A percentile compares a stretch with the other conserved stretches of the same genome.
These are phyloP conservation scores for Colletotrichum sp. DNA, from an alignment of 2,329 filamentous ascomycete species.

Conservation along the genomic window DNA sequence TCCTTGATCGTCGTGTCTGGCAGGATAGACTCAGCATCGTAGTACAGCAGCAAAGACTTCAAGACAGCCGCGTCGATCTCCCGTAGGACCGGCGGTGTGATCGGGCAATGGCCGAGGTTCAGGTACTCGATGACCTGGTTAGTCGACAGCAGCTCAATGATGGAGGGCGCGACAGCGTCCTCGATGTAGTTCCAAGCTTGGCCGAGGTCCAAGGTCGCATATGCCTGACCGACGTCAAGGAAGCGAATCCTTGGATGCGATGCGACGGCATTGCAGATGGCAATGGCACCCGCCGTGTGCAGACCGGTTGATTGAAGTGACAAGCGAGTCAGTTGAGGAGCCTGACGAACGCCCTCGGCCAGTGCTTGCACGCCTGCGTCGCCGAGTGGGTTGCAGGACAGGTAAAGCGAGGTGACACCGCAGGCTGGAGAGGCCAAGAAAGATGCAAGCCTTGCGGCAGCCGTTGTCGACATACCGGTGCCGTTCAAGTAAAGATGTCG, in stretches of 20 bases:
- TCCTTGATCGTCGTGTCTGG: constrained; percentile 27
- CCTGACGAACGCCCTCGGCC: constrained; percentile 33
- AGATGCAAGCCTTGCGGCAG: constrained; percentile 32
- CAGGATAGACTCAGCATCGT: constrained; percentile 39
- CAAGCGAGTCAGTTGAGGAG: constrained; percentile 39
- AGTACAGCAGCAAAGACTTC: constrained; percentile 40
- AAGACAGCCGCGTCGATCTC: constrained; percentile 34
- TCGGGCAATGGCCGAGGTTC: constrained; percentile 43
- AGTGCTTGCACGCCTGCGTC: constrained; percentile 34
- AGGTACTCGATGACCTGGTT: constrained; percentile 42
- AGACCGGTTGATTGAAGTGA: constrained; percentile 49
- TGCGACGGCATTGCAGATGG: constrained; percentile 40
- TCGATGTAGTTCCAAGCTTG: constrained; percentile 54
- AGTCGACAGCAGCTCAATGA: constrained; percentile 37
- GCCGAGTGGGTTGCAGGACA: constrained; percentile 43
- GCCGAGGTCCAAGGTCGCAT: constrained; percentile 49
- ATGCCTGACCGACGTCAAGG: constrained; percentile 51
- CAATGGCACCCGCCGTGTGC: constrained; percentile 41
- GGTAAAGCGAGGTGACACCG: constrained; percentile 39
- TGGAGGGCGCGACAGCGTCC: constrained; percentile 36
- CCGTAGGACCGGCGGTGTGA: constrained; percentile 32
- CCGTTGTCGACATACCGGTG: constrained; percentile 36
- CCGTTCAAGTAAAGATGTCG: constrained; percentile 42
- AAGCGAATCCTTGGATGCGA: constrained; percentile 38
- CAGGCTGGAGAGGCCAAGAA: constrained; percentile 38